Evolutionary conservation across 257 asterid species (phyloP), one percentile per base, ranked within the genome.

Genomic region (Ajuga chamaepitys): DNA sequence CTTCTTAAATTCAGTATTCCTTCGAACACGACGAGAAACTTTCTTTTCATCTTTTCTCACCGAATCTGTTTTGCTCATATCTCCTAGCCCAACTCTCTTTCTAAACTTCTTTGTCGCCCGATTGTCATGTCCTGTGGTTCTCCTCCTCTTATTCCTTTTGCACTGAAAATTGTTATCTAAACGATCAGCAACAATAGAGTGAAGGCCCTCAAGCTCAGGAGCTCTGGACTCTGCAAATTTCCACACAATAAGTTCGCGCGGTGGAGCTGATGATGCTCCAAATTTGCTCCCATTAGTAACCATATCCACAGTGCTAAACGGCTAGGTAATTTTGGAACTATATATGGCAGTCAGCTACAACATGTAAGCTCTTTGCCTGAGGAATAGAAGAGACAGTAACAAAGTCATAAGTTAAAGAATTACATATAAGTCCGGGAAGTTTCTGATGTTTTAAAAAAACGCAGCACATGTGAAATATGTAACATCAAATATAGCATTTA

Each of bases 141-240:
- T 80, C 74, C 85, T 81, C 73, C 98, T 81, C 84, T 91, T 91
- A 70, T 86, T 82, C 80, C 95, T 82, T 68, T 55, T 82, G 0
- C 82, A 74, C 18, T 80, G 82, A 52, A 88, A 92, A 77, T 92
- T 86, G 71, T 85, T 81, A 52, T 70, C 69, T 59, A 82, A 66
- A 51, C 96, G 88, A 38, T 63, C 73, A 60, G 87, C 72, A 68
- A 92, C 77, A 54, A 87, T 34, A 34, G 88, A 71, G 65, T 88
- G 95, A 56, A 92, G 95, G 50, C 85, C 9, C 68, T 72, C 81
- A 5, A 92, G 87, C 70, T 92, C 97, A 61, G 89, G 53, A 53
- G 95, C 87, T 59, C 96, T 85, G 74, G 97, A 80, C 72, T 86
- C 93, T 0, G 78, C 89, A 73, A 88, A 91, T 70, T 82, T 88